Base-by-base conservation (phyloP, 2,329 filamentous ascomycete species). In the Paracamarosporium sp. region DNA sequence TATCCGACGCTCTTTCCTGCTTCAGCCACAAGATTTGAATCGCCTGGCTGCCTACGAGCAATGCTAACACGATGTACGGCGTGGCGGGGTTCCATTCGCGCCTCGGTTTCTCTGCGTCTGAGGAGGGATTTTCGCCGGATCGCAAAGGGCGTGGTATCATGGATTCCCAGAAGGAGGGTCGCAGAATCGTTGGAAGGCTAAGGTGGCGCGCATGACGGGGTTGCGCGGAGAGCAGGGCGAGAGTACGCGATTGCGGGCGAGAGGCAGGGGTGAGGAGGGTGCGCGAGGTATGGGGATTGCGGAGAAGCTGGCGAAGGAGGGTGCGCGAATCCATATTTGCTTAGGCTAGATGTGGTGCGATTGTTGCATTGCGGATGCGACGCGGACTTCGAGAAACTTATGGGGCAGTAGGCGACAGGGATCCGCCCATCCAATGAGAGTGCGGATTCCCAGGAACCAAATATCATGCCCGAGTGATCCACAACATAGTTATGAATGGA, bases 11-110 rank as follows among this genome's bases (percentile, higher is more conserved):
- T 70, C 88, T 90, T 50, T 93, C 89, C 66, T 90, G 91, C 68
- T 89, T 90, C 68, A 98, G 76, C 33, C 88, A 84, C 70, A 99
- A 89, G 83, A 95, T 91, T 69, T 97, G 91, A 67, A 99, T 97
- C 13, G 94, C 91, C 83, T 97, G 96, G 60, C 92, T 97, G 4
- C 96, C 96, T 63, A 98, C 94, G 62, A 98, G 84, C 38, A 93
- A 81, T 5, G 90, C 82, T 2, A 87, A 74, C 56, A 86, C 71
- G 57, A 94, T 87, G 78, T 90, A 93, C 58, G 85, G 65, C 15
- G 92, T 84, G 1, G 84, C 84, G 24, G 93, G 83, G 20, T 82
- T 81, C 76, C 78, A 80, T n/a, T 73, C 74, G 63, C 75, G 71
- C 3, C 70, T 20, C 36, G 57, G 55, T n/a, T 67, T 55, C 24